Evolutionary conservation across 306 rosid genomes (phyloP).

Genomic region (Chamaecrista fasciculata): DNA sequence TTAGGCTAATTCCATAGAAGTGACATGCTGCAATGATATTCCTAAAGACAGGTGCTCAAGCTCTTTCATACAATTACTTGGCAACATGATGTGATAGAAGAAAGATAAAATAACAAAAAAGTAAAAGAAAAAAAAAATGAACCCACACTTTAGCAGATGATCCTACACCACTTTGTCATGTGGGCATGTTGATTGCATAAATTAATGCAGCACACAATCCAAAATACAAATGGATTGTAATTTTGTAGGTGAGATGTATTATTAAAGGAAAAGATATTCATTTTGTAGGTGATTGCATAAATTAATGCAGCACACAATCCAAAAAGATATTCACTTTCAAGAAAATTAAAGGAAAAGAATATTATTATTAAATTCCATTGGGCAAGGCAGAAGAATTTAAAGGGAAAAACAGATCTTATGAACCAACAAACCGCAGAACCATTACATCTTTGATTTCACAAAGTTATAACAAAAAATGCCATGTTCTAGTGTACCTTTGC

Average conservation of each 20-base stretch:
- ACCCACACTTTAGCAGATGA: neutral
- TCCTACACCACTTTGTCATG: neutral
- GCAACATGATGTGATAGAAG: neutral
- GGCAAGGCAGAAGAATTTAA: conserved; percentile 1
- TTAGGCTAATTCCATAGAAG: neutral
- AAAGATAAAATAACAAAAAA: neutral
- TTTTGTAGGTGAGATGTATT: neutral
- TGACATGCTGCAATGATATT: neutral
- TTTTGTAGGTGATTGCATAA: too few species aligned
- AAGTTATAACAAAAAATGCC: conserved; percentile 22
- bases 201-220: neutral
- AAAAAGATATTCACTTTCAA: neutral
- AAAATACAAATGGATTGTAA: neutral
- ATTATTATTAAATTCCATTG: conserved; percentile 5
- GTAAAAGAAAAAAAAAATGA: neutral
- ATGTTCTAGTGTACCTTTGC: conserved; percentile 66
- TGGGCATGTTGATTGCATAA: neutral
- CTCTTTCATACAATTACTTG: neutral
- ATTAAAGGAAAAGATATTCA: neutral
- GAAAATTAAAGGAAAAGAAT: neutral
- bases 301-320: too few species aligned
- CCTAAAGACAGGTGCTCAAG: neutral
- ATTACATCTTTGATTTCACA: conserved; percentile 18
- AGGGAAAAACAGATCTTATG: conserved; percentile 1
- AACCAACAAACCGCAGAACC: conserved; percentile 24